phyloP scores from a whole-genome alignment of 176 grass and related monocot species.

The Aegilops longissima region DNA sequence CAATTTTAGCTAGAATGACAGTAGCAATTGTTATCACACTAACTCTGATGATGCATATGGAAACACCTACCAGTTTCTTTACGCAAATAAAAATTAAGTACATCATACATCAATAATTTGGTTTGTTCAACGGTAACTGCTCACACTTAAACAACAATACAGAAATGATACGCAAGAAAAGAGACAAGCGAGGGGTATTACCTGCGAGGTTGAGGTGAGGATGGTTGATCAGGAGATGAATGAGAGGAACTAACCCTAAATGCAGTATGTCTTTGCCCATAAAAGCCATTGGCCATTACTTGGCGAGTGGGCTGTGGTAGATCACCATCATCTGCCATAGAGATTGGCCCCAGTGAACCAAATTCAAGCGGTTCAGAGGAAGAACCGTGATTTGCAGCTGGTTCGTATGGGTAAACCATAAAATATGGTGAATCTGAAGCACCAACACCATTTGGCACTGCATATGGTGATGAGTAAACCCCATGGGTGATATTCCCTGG shows the following conservation, averaged over 20 bases:
- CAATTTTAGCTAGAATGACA: conserved; percentile 14
- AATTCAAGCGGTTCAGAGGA: conserved; percentile 64
- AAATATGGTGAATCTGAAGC: conserved; percentile 40
- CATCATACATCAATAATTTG: background rate
- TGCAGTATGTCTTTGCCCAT: conserved; percentile 51
- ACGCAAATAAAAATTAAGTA: conserved; percentile 3
- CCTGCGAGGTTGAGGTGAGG: conserved; percentile 58
- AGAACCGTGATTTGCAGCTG: conserved; percentile 36
- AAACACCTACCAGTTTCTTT: conserved; percentile 3
- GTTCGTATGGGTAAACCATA: conserved; percentile 57
- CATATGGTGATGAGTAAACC: conserved; percentile 51
- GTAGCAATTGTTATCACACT: background rate
- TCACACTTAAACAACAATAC: conserved; percentile 1
- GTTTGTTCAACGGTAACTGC: background rate
- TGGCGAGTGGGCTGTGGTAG: conserved; percentile 22
- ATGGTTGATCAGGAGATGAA: conserved; percentile 76
- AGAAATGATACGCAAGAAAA: conserved; percentile 18
- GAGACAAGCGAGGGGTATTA: conserved; percentile 36
- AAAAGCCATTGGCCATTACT: conserved; percentile 44
- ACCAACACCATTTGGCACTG: conserved; percentile 47
- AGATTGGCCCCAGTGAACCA: conserved; percentile 62
- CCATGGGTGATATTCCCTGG: conserved; percentile 43
- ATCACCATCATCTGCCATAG: conserved; percentile 39
- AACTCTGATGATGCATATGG: conserved; percentile 2
- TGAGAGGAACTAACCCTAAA: conserved; percentile 58